These are phyloP conservation scores for Myriosclerotinia duriaeana DNA, from an alignment of 2,329 filamentous ascomycete genomes.

Conservation along the genomic window DNA sequence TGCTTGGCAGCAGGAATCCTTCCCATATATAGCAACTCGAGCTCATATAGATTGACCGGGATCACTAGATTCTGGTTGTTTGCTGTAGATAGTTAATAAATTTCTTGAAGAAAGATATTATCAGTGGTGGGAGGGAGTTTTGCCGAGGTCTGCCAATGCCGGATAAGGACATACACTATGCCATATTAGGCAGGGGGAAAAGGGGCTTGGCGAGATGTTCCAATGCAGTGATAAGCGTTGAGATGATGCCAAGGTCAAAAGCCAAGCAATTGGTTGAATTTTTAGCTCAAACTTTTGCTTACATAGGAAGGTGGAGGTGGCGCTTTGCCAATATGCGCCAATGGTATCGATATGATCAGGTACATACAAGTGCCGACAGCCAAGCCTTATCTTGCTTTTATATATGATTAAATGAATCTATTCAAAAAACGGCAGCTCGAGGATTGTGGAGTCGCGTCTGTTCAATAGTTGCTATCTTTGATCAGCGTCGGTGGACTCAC, in stretches of 20 bases:
- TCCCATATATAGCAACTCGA: conserved; percentile 8
- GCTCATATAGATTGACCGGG: neutral
- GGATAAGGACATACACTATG: neutral
- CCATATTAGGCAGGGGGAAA: conserved; percentile 9
- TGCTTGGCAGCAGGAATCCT: neutral
- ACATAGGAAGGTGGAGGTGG: conserved; percentile 18
- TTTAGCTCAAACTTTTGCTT: neutral
- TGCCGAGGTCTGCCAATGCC: neutral
- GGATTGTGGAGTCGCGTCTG: neutral
- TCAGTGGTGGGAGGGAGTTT: neutral
- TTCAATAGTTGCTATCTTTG: neutral
- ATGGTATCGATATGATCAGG: neutral
- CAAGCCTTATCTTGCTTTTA: conserved; percentile 9
- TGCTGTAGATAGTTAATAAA: neutral
- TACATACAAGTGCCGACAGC: neutral
- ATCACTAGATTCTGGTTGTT: neutral
- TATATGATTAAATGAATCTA: neutral
- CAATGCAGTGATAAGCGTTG: neutral
- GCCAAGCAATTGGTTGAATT: conserved; percentile 11
- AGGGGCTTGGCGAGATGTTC: conserved; percentile 8
- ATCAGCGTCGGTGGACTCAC: neutral
- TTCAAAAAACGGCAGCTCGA: conserved; percentile 1
- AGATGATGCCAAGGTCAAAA: neutral
- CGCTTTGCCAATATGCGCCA: conserved; percentile 14
- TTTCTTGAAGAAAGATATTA: conserved; percentile 2